Evolutionary conservation across 2,329 filamentous ascomycete genomes (phyloP).

Genomic region (Cercospora beticola): DNA sequence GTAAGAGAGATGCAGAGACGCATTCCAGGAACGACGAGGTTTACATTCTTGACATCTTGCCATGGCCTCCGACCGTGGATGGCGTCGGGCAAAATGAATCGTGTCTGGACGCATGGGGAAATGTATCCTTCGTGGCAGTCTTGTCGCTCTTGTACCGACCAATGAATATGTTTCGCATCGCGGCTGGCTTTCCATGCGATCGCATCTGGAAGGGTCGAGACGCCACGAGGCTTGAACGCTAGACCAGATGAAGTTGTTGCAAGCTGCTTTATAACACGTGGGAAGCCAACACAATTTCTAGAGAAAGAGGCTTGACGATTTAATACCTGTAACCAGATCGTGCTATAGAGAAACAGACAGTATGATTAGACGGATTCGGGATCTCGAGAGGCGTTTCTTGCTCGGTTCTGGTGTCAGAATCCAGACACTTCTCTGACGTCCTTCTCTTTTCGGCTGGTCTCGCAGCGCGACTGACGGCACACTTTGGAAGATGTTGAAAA

Average conservation of each 20-base stretch:
- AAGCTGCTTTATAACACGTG: neutral
- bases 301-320: neutral
- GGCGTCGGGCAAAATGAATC: neutral
- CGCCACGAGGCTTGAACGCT: neutral
- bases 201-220: neutral
- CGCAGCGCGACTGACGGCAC: too few relatives aligned
- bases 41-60: neutral
- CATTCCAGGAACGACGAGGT: neutral
- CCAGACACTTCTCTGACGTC: neutral
- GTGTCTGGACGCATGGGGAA: neutral
- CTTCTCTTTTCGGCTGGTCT: neutral
- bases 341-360: neutral
- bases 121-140: neutral
- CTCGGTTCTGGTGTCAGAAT: neutral
- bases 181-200: neutral
- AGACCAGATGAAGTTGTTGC: neutral
- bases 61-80: neutral
- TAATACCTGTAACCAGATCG: neutral
- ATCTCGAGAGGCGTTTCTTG: neutral
- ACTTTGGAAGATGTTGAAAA: too few relatives aligned
- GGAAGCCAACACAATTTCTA: neutral
- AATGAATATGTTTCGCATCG: neutral
- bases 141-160: neutral
- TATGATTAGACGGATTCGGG: too few relatives aligned
- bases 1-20: neutral